phyloP scores from a whole-genome alignment of 768 basidiomycete species.

The Trametes gibbosa region DNA sequence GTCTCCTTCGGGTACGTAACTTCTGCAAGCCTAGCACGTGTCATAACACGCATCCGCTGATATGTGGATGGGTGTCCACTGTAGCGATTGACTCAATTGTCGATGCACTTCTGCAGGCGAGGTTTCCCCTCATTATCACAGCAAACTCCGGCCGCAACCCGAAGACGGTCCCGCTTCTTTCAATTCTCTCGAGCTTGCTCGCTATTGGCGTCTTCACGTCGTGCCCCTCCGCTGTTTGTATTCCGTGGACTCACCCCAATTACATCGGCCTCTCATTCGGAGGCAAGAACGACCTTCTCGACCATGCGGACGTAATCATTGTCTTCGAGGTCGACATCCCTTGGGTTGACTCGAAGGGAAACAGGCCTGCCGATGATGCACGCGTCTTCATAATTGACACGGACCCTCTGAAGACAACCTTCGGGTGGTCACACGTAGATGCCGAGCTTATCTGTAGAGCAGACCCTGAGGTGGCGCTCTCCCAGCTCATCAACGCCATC shows the following conservation, averaged over 20 bases:
- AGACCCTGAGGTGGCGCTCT: slow-evolving; percentile 50
- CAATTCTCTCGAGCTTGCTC: slow-evolving; percentile 47
- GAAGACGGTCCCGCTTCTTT: slow-evolving; percentile 45
- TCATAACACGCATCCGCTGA: neutral
- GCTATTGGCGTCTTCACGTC: slow-evolving; percentile 55
- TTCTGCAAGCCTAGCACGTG: neutral
- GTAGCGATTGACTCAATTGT: slow-evolving; percentile 39
- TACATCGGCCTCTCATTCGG: slow-evolving; percentile 55
- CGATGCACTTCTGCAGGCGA: slow-evolving; percentile 47
- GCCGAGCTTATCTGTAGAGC: slow-evolving; percentile 59
- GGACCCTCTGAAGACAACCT: slow-evolving; percentile 54
- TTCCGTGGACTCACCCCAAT: slow-evolving; percentile 57
- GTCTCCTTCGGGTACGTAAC: slow-evolving; percentile 34
- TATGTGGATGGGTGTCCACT: neutral
- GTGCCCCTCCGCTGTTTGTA: slow-evolving; percentile 50
- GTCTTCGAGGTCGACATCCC: slow-evolving; percentile 64
- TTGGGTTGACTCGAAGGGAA: slow-evolving; percentile 55
- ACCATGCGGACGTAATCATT: slow-evolving; percentile 58
- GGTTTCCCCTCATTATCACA: slow-evolving; percentile 61
- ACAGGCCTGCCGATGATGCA: slow-evolving; percentile 40
- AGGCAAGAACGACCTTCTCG: slow-evolving; percentile 43
- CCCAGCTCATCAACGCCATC: slow-evolving; percentile 46
- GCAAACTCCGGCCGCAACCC: slow-evolving; percentile 60
- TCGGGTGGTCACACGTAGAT: slow-evolving; percentile 51
- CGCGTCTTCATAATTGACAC: slow-evolving; percentile 60